These are phyloP conservation scores for Colletotrichum lindemuthianum DNA, from an alignment of 2,329 filamentous ascomycete species.

Conservation along the genomic window DNA sequence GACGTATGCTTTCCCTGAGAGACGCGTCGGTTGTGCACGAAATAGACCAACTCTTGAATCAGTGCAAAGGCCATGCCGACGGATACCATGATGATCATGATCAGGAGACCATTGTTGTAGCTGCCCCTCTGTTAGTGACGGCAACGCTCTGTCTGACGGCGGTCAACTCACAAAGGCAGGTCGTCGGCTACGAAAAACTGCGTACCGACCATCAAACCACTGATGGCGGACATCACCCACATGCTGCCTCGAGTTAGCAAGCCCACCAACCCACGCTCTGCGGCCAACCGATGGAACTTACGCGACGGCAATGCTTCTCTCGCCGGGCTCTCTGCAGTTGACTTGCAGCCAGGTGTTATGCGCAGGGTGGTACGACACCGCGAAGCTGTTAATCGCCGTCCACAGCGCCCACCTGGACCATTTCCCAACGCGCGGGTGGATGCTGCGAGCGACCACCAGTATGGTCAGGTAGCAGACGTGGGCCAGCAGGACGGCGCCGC, in stretches of 20 bases:
- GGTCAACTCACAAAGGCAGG: slow-evolving; percentile 48
- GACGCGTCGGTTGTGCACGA: slow-evolving; percentile 48
- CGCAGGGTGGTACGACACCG: slow-evolving; percentile 63
- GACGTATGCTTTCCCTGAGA: slow-evolving; percentile 36
- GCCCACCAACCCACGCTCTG: not conserved
- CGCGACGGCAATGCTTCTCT: slow-evolving; percentile 61
- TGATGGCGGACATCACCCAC: slow-evolving; percentile 63
- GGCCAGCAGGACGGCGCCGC: slow-evolving; percentile 54
- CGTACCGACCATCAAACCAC: slow-evolving; percentile 60
- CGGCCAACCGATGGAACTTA: slow-evolving; percentile 40
- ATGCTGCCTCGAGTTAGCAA: slow-evolving; percentile 39
- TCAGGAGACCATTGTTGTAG: slow-evolving; percentile 55
- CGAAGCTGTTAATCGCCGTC: slow-evolving; percentile 61
- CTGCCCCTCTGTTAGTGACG: slow-evolving; percentile 38
- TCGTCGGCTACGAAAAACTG: slow-evolving; percentile 58
- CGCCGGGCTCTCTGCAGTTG: slow-evolving; percentile 57
- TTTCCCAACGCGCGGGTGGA: slow-evolving; percentile 55
- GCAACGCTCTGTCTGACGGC: not conserved
- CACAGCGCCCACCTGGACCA: slow-evolving; percentile 62
- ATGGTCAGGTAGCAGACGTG: slow-evolving; percentile 57
- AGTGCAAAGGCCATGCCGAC: slow-evolving; percentile 51
- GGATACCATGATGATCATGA: slow-evolving; percentile 56
- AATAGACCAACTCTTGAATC: slow-evolving; percentile 53
- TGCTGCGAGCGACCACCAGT: slow-evolving; percentile 51
- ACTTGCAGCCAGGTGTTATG: slow-evolving; percentile 64